Evolutionary conservation across 2,329 filamentous ascomycete species (phyloP).

Genomic region (Diaporthe helianthi): DNA sequence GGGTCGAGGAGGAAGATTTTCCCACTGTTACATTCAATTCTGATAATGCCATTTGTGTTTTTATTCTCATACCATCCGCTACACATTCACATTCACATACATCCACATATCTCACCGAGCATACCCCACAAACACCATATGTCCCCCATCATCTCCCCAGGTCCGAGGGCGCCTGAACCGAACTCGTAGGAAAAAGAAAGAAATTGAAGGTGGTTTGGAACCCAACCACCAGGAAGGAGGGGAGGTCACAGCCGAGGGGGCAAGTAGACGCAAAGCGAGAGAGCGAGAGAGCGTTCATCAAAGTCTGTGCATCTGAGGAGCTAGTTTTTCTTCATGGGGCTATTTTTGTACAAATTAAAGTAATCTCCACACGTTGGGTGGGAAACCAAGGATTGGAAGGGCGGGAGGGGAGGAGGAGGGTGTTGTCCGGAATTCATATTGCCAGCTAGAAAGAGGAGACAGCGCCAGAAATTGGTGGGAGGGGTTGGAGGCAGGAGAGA

Average conservation of each 20-base stretch:
- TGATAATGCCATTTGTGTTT: conserved; percentile 33
- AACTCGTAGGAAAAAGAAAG: conserved; percentile 1
- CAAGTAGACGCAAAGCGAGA: neutral
- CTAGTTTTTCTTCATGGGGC: conserved; percentile 11
- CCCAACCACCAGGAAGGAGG: neutral
- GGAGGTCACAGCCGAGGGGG: too few relatives aligned
- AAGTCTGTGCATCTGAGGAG: conserved; percentile 16
- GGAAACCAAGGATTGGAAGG: conserved; percentile 8
- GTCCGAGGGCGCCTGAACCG: neutral
- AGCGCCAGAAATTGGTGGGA: neutral
- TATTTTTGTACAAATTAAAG: conserved; percentile 23
- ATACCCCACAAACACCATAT: neutral
- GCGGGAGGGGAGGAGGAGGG: neutral
- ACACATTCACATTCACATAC: neutral
- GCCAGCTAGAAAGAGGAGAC: conserved; percentile 9
- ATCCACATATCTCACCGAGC: neutral
- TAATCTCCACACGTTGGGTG: conserved; percentile 18
- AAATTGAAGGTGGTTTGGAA: neutral
- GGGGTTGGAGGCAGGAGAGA: too few relatives aligned
- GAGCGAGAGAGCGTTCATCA: neutral
- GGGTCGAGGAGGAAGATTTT: neutral
- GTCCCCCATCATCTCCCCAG: neutral
- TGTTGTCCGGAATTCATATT: neutral
- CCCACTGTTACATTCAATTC: conserved; percentile 32
- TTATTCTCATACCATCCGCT: conserved; percentile 19